phyloP scores from a whole-genome alignment of 2,329 filamentous ascomycete species.

The Amphichorda felina region DNA sequence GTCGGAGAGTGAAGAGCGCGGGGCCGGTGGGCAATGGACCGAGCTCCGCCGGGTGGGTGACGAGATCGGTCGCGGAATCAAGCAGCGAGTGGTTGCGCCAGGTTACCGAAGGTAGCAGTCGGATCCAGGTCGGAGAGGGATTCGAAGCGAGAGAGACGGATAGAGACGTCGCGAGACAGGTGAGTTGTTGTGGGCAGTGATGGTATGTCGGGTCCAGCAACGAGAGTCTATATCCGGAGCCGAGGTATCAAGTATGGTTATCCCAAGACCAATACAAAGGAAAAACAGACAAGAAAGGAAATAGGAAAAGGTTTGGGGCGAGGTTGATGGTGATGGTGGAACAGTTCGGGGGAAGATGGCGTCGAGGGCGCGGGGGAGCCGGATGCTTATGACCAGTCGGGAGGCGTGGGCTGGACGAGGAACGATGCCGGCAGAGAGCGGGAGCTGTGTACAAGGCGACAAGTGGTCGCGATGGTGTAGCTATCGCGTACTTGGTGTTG shows the following conservation, averaged over 20 bases:
- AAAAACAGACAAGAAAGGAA: conserved; percentile 1
- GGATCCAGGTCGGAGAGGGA: background rate
- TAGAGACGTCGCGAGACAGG: no score
- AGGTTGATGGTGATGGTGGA: background rate
- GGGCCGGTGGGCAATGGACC: background rate
- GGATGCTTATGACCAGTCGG: conserved; percentile 1
- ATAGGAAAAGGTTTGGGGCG: background rate
- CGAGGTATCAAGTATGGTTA: conserved; percentile 1
- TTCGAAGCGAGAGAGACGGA: no score
- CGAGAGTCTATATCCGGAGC: background rate
- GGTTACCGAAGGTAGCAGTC: background rate
- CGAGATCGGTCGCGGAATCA: background rate
- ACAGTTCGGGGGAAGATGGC: background rate
- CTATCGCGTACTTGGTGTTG: conserved; percentile 1
- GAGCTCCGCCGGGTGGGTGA: background rate
- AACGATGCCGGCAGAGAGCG: background rate
- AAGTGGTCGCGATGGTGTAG: background rate
- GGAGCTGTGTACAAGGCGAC: no score
- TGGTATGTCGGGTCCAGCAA: no score
- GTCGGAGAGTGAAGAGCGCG: background rate
- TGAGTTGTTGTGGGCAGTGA: no score
- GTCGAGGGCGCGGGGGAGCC: background rate
- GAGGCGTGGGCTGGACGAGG: background rate
- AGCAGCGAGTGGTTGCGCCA: background rate
- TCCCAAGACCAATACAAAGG: conserved; percentile 1